These are phyloP conservation scores for Solanum pennellii DNA, from an alignment of 257 asterid species.

Conservation along the genomic window DNA sequence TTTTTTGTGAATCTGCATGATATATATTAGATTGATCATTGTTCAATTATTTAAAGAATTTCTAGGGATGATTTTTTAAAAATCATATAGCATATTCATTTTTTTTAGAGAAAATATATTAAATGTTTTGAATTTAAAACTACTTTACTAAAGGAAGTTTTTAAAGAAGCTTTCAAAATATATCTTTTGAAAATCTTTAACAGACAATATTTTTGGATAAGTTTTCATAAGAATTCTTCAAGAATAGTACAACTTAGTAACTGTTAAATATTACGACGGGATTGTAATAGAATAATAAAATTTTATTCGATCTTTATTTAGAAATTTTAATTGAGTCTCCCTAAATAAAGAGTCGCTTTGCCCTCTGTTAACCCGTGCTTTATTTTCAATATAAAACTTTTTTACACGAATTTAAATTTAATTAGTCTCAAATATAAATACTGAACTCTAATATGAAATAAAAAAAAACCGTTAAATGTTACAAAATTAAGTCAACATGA, in stretches of 20 bases:
- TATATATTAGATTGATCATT: neutral
- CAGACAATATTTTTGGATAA: neutral
- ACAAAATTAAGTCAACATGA: neutral
- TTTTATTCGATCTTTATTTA: no score
- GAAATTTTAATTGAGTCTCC: fast-evolving
- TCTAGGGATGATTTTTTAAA: no score
- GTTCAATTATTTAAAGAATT: no score
- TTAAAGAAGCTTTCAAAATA: neutral
- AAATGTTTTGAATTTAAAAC: neutral
- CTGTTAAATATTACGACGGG: fast-evolving
- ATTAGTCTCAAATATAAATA: no score
- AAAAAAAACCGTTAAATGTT: neutral
- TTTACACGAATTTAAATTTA: fast-evolving
- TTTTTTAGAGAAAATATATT: no score
- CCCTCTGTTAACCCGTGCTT: no score
- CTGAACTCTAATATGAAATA: fast-evolving
- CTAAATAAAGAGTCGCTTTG: no score
- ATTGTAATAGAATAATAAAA: no score
- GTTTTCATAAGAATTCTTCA: neutral
- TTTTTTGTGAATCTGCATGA: no score
- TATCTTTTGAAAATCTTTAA: neutral
- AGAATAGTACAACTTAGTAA: neutral
- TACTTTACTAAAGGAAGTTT: neutral
- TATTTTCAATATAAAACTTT: no score
- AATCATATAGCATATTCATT: neutral